These are phyloP conservation scores for Fraxinus anomala DNA, from an alignment of 257 asterid species.

Conservation along the genomic window DNA sequence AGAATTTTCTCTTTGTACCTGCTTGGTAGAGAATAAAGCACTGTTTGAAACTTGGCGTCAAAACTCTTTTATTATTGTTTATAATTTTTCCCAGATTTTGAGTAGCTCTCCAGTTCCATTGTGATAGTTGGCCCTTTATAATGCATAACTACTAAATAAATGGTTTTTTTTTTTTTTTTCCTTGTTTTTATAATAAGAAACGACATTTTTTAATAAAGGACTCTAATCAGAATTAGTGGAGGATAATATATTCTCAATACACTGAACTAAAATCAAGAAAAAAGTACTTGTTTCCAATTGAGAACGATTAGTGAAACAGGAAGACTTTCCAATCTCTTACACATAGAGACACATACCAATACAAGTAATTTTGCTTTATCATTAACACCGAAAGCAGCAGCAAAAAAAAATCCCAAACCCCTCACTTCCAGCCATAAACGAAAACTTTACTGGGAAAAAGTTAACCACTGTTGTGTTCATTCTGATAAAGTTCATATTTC, in stretches of 20 bases:
- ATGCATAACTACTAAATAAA: background rate
- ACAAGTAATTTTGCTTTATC: background rate
- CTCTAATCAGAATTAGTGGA: background rate
- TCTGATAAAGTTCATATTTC: background rate
- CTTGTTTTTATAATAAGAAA: background rate
- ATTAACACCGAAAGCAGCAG: too few relatives aligned
- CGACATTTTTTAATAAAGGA: background rate
- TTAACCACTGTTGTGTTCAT: background rate
- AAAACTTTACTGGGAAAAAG: background rate
- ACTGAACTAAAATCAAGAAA: background rate
- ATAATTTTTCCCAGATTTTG: background rate
- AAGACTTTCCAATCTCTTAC: background rate
- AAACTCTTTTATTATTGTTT: background rate
- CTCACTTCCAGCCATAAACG: background rate
- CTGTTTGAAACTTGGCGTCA: background rate
- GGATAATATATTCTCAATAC: background rate
- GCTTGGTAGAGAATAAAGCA: background rate
- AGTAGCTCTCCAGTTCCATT: background rate
- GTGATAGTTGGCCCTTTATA: background rate
- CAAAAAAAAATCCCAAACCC: background rate
- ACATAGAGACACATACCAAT: background rate
- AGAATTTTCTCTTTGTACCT: background rate
- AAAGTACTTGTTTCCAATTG: background rate
- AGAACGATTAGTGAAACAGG: background rate
- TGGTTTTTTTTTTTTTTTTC: background rate